Evolutionary conservation across 2,329 filamentous ascomycete species (phyloP).

Genomic region (Venturia pyrina): DNA sequence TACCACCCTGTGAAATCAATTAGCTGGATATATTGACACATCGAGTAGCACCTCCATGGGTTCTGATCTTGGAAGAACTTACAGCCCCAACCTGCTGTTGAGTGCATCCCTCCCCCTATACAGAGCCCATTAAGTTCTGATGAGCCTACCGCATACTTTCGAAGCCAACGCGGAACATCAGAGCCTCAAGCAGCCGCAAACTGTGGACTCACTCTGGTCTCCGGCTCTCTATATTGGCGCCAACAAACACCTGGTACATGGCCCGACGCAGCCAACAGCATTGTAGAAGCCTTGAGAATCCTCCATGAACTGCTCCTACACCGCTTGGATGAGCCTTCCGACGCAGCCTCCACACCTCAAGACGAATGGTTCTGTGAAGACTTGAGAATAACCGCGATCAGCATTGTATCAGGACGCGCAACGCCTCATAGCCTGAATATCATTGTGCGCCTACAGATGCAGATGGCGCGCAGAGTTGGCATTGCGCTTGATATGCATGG

Average conservation of each 20-base stretch:
- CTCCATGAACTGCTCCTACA: not conserved
- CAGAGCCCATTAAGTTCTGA: not conserved
- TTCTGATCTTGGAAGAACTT: not conserved
- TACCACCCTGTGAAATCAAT: not conserved
- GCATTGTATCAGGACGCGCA: conserved; percentile 3
- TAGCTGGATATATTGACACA: not conserved
- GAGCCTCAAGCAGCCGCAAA: not conserved
- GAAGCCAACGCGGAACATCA: not conserved
- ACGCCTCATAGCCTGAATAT: not conserved
- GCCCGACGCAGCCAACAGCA: not conserved
- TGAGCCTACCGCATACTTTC: not conserved
- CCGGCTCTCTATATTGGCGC: not conserved
- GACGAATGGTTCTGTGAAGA: not conserved
- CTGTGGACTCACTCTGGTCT: not conserved
- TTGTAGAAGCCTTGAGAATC: not conserved
- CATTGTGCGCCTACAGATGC: not conserved
- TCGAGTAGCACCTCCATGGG: not conserved
- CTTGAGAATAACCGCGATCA: not conserved
- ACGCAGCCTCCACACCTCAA: not conserved
- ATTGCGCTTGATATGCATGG: not conserved
- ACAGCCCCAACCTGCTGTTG: not conserved
- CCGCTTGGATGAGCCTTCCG: not conserved
- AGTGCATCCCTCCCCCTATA: not conserved
- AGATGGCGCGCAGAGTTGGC: not conserved
- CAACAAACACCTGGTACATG: not conserved